Conservation (phyloP, 352 stramenopile species). For the Phytophthora cajani region DNA sequence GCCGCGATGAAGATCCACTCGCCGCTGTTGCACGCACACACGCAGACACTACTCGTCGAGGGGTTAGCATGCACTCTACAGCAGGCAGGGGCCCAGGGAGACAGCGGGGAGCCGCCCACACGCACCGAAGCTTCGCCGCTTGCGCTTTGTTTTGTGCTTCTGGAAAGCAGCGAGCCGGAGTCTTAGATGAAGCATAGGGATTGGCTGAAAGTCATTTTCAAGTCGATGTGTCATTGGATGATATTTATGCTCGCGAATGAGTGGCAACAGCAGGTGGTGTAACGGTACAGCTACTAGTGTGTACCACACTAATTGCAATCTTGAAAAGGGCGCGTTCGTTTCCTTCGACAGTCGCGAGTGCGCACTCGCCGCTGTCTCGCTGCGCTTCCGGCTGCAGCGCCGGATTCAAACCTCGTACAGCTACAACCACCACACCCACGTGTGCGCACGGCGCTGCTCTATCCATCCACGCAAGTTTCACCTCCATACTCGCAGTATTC, state of each 20-base stretch:
- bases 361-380: neutral
- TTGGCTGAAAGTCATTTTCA: slow-evolving; percentile 18
- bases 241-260: slow-evolving; percentile 15
- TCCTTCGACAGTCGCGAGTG: slow-evolving; percentile 21
- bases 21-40: slow-evolving; percentile 29
- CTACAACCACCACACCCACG: neutral
- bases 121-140: slow-evolving; percentile 26
- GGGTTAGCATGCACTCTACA: neutral
- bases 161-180: slow-evolving; percentile 17
- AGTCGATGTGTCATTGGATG: slow-evolving; percentile 12
- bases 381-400: neutral
- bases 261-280: slow-evolving; percentile 19
- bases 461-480: slow-evolving; percentile 2
- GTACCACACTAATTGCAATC: slow-evolving; percentile 19
- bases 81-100: neutral
- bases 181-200: slow-evolving; percentile 17
- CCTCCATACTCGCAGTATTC: neutral
- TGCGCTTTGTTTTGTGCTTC: slow-evolving; percentile 37
- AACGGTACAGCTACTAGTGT: slow-evolving; percentile 8
- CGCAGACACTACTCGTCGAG: slow-evolving; percentile 15
- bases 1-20: slow-evolving; percentile 13
- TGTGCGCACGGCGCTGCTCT: neutral
- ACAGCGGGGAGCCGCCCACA: neutral
- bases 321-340: slow-evolving; percentile 36
- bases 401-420: neutral